A percentile compares a stretch with the other conserved stretches of the same genome.
Conservation (phyloP, 176 grass and related monocot species). For the Triticum urartu region DNA sequence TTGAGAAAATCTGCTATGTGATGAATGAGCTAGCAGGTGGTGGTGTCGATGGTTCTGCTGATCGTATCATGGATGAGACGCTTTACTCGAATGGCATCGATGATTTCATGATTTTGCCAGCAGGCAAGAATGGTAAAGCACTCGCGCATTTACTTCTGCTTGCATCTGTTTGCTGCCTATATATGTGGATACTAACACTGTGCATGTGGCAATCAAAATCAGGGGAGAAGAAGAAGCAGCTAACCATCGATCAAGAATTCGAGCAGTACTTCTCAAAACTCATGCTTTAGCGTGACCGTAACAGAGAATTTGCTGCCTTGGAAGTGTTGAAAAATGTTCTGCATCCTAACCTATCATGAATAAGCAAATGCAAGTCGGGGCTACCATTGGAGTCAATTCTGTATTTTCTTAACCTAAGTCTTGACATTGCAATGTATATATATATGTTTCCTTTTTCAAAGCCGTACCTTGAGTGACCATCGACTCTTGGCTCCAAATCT, state of each 20-base stretch:
- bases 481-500: neutral
- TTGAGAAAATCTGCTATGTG: constrained; percentile 30
- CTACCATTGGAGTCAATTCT: neutral
- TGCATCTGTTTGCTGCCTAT: neutral
- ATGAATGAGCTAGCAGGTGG: constrained; percentile 33
- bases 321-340: neutral
- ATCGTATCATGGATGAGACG: constrained; percentile 36
- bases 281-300: constrained; percentile 55
- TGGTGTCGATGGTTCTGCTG: constrained; percentile 31
- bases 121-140: constrained; percentile 43
- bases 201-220: constrained; percentile 25
- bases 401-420: neutral
- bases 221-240: constrained; percentile 29
- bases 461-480: neutral
- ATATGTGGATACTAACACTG: constrained; percentile 18
- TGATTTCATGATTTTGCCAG: constrained; percentile 37
- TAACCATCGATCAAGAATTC: constrained; percentile 81
- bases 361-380: neutral
- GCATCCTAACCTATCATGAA: neutral
- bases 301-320: neutral
- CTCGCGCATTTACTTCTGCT: neutral
- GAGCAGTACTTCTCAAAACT: constrained; percentile 82
- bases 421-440: constrained; percentile 19
- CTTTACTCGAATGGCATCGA: constrained; percentile 50
- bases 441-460: neutral